These are phyloP conservation scores for Irpex sp. DNA, from an alignment of 1,284 basidiomycete species.

Conservation along the genomic window DNA sequence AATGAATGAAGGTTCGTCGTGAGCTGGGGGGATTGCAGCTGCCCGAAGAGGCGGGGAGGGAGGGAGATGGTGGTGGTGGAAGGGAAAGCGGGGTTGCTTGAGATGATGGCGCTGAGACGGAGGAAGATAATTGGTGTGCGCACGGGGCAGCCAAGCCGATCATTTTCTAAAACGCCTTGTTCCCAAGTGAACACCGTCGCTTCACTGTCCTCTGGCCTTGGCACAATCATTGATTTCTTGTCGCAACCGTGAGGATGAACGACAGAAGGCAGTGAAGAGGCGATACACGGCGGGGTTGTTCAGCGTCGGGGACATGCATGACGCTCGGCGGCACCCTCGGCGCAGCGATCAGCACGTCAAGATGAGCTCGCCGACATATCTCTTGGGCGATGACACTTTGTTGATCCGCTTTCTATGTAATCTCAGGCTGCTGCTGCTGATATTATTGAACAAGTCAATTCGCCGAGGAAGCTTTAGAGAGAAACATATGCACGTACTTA, in stretches of 20 bases:
- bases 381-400: too few relatives aligned
- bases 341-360: too few relatives aligned
- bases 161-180: neutral
- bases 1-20: constrained; percentile 7
- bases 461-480: too few relatives aligned
- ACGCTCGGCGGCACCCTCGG: too few relatives aligned
- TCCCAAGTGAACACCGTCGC: neutral
- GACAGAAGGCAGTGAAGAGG: neutral
- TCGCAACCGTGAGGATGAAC: neutral
- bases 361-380: too few relatives aligned
- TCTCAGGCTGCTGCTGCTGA: too few relatives aligned
- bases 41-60: constrained; percentile 2
- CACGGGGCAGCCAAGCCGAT: neutral
- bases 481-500: too few relatives aligned
- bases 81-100: constrained; percentile 1
- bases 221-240: neutral
- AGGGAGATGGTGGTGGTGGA: neutral
- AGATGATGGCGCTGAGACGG: neutral
- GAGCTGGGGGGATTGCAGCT: neutral
- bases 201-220: neutral
- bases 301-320: too few relatives aligned
- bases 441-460: too few relatives aligned
- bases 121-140: neutral
- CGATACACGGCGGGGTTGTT: too few relatives aligned
- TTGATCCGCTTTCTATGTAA: too few relatives aligned